These are phyloP conservation scores for Melampsora larici-populina DNA, from an alignment of 1,284 basidiomycete genomes.

Conservation along the genomic window DNA sequence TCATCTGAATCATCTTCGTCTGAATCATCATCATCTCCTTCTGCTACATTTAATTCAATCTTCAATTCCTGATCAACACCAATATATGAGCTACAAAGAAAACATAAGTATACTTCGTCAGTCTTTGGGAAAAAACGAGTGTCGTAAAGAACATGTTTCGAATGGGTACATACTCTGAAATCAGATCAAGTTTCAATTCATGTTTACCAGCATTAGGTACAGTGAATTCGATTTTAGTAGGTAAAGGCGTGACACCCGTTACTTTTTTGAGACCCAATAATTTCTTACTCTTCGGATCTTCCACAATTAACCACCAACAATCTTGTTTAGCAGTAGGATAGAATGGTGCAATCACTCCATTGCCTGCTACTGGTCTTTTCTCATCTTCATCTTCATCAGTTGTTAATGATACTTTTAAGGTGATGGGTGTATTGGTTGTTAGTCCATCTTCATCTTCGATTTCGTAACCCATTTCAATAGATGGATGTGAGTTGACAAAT, in stretches of 20 bases:
- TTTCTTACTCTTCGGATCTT: slow-evolving; percentile 64
- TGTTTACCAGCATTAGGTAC: slow-evolving; percentile 23
- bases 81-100: slow-evolving; percentile 39
- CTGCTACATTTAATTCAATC: slow-evolving; percentile 43
- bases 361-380: slow-evolving; percentile 59
- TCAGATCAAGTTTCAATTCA: slow-evolving; percentile 39
- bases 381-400: slow-evolving; percentile 74
- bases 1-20: slow-evolving; percentile 39
- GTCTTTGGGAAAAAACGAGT: neutral
- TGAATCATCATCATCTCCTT: slow-evolving; percentile 35
- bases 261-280: slow-evolving; percentile 92
- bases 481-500: slow-evolving; percentile 91
- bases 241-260: slow-evolving; percentile 73
- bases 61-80: slow-evolving; percentile 43
- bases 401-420: slow-evolving; percentile 72
- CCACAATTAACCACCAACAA: slow-evolving; percentile 96
- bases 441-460: slow-evolving; percentile 75
- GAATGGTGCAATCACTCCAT: slow-evolving; percentile 81
- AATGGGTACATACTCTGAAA: slow-evolving; percentile 20
- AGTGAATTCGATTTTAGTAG: slow-evolving; percentile 82
- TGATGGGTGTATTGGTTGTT: slow-evolving; percentile 76
- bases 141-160: neutral
- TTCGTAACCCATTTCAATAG: slow-evolving; percentile 79
- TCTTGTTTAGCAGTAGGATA: slow-evolving; percentile 86
- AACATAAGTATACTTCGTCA: neutral